These are phyloP conservation scores for Globisporangium camurandrum DNA, from an alignment of 352 stramenopile genomes.

Conservation along the genomic window DNA sequence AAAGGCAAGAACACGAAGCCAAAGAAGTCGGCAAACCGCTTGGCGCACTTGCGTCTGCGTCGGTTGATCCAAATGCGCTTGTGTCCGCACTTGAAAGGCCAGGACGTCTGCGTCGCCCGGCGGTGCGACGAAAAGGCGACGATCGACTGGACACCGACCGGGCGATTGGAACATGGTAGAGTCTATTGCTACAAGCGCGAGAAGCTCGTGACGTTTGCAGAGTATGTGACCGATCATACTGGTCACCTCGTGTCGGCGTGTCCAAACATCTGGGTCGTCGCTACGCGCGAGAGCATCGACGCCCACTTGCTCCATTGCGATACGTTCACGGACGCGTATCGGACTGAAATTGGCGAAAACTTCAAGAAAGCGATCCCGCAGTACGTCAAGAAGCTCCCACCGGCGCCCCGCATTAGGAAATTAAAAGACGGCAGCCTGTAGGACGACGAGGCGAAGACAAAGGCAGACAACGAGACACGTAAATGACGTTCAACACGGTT, in stretches of 20 bases:
- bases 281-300: conserved; percentile 55
- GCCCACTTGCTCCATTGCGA: conserved; percentile 62
- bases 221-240: conserved; percentile 45
- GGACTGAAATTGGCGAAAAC: conserved; percentile 21
- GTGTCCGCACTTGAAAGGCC: conserved; percentile 56
- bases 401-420: no score
- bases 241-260: conserved; percentile 46
- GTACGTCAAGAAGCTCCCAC: no score
- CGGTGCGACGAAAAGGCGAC: conserved; percentile 5
- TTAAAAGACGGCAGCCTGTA: conserved; percentile 3
- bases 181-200: conserved; percentile 43
- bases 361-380: conserved; percentile 23
- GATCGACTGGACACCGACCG: conserved; percentile 30
- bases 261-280: conserved; percentile 58
- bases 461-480: no score
- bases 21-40: conserved; percentile 18
- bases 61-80: conserved; percentile 62
- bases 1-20: conserved; percentile 17
- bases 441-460: no score
- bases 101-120: conserved; percentile 44
- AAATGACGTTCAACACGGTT: no score
- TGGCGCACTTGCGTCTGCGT: conserved; percentile 47
- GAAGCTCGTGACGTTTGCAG: conserved; percentile 46
- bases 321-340: conserved; percentile 52
- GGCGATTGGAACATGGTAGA: conserved; percentile 46